Percentiles rank a stretch among this genome's conserved stretches.
phyloP scores from a whole-genome alignment of 2,329 filamentous ascomycete genomes.

The Fusarium abutilonis region DNA sequence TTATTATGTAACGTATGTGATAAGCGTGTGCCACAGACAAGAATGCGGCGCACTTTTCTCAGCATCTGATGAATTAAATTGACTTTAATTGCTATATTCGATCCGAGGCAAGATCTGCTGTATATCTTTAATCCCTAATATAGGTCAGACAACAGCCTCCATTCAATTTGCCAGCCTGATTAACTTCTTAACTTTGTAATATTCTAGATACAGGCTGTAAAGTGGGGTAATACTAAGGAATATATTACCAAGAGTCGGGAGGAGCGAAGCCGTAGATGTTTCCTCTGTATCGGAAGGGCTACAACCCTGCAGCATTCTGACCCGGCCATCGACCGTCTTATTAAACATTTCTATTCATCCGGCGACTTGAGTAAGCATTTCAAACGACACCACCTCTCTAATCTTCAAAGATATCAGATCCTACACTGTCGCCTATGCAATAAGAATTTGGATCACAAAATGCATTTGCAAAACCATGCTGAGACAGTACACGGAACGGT shows the following conservation, averaged over 20 bases:
- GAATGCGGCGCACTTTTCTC: too few relatives aligned
- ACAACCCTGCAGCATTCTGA: neutral
- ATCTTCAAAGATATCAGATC: neutral
- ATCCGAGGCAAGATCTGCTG: too few relatives aligned
- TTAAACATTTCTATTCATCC: neutral
- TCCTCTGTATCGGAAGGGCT: constrained; percentile 3
- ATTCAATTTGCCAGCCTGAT: too few relatives aligned
- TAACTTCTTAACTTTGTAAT: too few relatives aligned
- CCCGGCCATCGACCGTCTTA: neutral
- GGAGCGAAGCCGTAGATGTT: neutral
- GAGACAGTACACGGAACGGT: constrained; percentile 10
- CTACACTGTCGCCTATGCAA: constrained; percentile 3
- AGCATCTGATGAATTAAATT: too few relatives aligned
- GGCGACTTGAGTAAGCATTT: constrained; percentile 19
- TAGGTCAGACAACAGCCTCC: too few relatives aligned
- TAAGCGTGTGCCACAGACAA: too few relatives aligned
- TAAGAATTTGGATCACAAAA: constrained; percentile 5
- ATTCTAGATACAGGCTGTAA: too few relatives aligned
- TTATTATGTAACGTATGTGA: too few relatives aligned
- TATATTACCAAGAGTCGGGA: neutral
- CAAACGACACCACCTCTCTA: constrained; percentile 9
- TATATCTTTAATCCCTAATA: too few relatives aligned
- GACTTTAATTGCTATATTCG: too few relatives aligned
- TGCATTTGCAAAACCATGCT: constrained; percentile 20
- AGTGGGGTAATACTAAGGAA: too few relatives aligned